Conservation (phyloP, 768 basidiomycete species). For the Hemileccinum impolitum region DNA sequence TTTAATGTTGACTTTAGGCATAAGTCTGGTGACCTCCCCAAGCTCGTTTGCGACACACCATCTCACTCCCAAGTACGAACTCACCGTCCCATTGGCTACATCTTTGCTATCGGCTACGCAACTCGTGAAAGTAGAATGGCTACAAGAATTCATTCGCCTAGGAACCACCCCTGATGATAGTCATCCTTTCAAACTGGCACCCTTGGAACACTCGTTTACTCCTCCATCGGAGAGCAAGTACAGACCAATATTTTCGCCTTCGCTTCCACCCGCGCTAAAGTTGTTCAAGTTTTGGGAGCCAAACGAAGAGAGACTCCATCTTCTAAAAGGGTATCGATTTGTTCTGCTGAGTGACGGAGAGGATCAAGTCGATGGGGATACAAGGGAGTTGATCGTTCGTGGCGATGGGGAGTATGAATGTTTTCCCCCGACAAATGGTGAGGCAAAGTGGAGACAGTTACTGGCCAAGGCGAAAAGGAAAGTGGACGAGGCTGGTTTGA, state of each 20-base stretch:
- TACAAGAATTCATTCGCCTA: constrained; percentile 54
- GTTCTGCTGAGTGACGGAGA: constrained; percentile 57
- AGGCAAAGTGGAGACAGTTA: constrained; percentile 48
- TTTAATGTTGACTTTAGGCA: constrained; percentile 33
- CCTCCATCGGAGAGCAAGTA: constrained; percentile 54
- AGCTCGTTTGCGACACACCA: constrained; percentile 59
- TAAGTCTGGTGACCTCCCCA: constrained; percentile 49
- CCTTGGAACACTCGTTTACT: constrained; percentile 49
- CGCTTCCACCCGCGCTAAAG: constrained; percentile 47
- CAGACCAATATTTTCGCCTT: constrained; percentile 54
- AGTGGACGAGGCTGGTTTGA: constrained; percentile 38
- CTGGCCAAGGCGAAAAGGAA: constrained; percentile 53
- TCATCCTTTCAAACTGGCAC: constrained; percentile 31
- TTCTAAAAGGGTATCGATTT: constrained; percentile 55
- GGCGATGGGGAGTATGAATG: constrained; percentile 63
- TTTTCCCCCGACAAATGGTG: constrained; percentile 51
- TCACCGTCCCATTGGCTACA: constrained; percentile 48
- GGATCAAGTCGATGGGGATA: constrained; percentile 44
- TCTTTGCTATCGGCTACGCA: constrained; percentile 58
- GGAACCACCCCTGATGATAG: constrained; percentile 37
- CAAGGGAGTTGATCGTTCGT: constrained; percentile 51
- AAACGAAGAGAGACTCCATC: constrained; percentile 55
- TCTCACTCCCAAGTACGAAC: constrained; percentile 47
- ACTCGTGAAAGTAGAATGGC: constrained; percentile 68
- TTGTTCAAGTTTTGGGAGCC: constrained; percentile 61